Base-by-base conservation (phyloP, 768 basidiomycete genomes). In the Serendipita sp. region DNA sequence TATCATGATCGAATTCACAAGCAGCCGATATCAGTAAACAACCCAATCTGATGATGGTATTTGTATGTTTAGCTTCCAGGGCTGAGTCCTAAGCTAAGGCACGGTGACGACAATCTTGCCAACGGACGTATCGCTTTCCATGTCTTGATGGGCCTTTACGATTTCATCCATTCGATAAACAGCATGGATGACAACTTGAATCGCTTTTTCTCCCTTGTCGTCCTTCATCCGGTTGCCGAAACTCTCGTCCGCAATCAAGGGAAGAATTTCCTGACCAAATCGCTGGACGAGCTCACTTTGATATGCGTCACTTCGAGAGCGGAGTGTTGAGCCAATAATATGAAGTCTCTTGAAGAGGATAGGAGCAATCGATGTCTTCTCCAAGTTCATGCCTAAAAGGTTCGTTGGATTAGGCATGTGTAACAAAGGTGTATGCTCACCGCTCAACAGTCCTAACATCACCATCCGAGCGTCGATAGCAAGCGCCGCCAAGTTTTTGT, bases 271-370 rank as follows among this genome's bases (percentile, higher is more conserved):
- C 27, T 64, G 10, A 13, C 52, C 52, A 53, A 53, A 53, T 11
- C 23, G 16, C 48, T 16, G 64, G 33, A 77, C 67, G 3, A 95
- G 77, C 18, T 86, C 80, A 2, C 80, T 78, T 73, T 96, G 91
- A 72, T 95, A 96, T 66, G 79, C 76, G n/a, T 77, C 69, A 29
- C 82, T 80, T 50, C 90, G 83, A 34, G 86, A 82, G 27, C 92
- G 83, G 34, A 96, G 76, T 1, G 91, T 95, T 23, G 90, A 89
- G 23, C 93, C 92, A 73, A 91, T 85, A 62, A 97, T 85, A 29
- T 85, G 83, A 62, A 96, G 81, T 16, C 92, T 84, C 75, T 94
- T 97, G 73, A 77, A 84, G 64, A 95, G 75, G 63, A 96, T 81
- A 8, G 83, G 84, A 3, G 69, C 69, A 52, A 96, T 75, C 71